Evolutionary conservation across 202 grass and related monocot species (phyloP).

Genomic region (Dendrocalamus latiflorus): DNA sequence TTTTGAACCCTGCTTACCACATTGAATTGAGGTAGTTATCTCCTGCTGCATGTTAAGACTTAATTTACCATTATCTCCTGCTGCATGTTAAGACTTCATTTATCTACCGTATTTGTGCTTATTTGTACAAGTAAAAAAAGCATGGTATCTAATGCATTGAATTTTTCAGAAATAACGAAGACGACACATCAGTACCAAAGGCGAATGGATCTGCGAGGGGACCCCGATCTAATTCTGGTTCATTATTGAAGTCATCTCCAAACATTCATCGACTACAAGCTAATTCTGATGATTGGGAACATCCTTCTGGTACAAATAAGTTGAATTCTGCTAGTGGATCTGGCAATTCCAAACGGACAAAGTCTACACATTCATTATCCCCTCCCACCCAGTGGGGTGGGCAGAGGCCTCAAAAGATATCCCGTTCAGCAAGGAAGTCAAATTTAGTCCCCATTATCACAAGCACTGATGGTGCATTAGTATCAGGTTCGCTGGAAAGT

Average conservation of each 20-base stretch:
- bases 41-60: constrained; percentile 3
- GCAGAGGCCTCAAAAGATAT: constrained; percentile 91
- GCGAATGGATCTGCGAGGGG: constrained; percentile 58
- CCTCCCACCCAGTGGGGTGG: constrained; percentile 75
- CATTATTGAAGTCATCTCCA: constrained; percentile 62
- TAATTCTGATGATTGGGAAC: constrained; percentile 68
- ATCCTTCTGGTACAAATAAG: constrained; percentile 64
- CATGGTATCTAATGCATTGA: constrained; percentile 33
- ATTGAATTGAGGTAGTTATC: constrained; percentile 1
- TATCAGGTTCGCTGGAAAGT: constrained; percentile 49
- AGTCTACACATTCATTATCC: constrained; percentile 61
- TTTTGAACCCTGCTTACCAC: neutral
- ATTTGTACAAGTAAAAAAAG: constrained; percentile 1
- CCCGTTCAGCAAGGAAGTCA: constrained; percentile 79
- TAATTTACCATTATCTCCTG: neutral
- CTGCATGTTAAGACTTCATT: neutral
- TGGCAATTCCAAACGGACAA: constrained; percentile 57
- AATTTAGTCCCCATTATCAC: constrained; percentile 60
- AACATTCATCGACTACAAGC: constrained; percentile 48
- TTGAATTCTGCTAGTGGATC: constrained; percentile 57
- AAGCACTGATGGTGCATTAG: constrained; percentile 39
- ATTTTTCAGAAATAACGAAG: constrained; percentile 57
- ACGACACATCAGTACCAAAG: constrained; percentile 54
- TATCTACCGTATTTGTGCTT: constrained; percentile 1
- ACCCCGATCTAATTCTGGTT: constrained; percentile 66